A percentile compares a stretch with the other conserved stretches of the same genome.
Evolutionary conservation across 148 eudicot species (phyloP).

Genomic region (Vaccinium myrtillus): DNA sequence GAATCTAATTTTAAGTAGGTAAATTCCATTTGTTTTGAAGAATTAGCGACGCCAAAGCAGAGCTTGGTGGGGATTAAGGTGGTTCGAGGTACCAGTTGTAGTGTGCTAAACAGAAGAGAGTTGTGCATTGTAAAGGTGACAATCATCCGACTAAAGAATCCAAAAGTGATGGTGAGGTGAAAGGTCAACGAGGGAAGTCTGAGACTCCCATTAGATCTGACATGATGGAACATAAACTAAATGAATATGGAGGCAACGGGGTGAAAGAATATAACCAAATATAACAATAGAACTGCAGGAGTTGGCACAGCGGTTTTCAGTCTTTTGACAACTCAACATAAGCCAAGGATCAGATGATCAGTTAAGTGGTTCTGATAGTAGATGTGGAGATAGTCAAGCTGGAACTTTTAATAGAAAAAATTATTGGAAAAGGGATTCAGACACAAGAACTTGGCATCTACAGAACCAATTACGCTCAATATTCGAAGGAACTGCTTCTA

Average conservation of each 20-base stretch:
- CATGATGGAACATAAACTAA: background rate
- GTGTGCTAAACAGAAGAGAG: slow-evolving; percentile 3
- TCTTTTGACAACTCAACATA: background rate
- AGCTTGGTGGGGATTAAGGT: background rate
- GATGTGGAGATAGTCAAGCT: background rate
- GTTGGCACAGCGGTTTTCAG: background rate
- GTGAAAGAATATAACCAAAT: background rate
- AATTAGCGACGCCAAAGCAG: background rate
- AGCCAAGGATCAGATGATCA: background rate
- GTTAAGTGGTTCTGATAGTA: background rate
- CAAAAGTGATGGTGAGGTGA: background rate
- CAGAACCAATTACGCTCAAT: background rate
- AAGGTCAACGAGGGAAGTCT: background rate
- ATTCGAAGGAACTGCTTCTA: background rate
- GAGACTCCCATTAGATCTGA: slow-evolving; percentile 2
- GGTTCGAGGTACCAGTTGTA: background rate
- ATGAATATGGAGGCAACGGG: background rate
- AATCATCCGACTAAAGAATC: background rate
- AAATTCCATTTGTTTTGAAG: slow-evolving; percentile 7
- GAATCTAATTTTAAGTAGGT: background rate
- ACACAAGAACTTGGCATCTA: background rate
- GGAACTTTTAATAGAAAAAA: background rate
- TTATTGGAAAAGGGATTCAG: background rate
- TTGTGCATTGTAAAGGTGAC: background rate
- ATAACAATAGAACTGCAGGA: background rate